Evolutionary conservation across 495 filamentous ascomycete genomes (phyloP), one percentile per base, ranked within the genome.

Genomic region (Neurospora sp.): DNA sequence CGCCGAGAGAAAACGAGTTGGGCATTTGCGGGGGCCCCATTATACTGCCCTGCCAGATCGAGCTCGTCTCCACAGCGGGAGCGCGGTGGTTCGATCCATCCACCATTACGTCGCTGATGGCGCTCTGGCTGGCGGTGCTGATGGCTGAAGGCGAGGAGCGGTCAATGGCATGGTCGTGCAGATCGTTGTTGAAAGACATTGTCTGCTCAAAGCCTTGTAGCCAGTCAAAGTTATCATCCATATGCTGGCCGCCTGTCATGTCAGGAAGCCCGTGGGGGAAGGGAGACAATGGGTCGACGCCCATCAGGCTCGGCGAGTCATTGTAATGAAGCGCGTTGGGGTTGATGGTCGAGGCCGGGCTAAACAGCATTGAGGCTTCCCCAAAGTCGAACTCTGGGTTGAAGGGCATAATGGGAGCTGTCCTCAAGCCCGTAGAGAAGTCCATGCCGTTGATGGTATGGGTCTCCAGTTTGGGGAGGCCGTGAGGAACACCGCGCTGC

Each of bases 141-240:
- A 97, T 94, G 31, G 92, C 95, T 9, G 94, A 98, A 8, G 96
- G 96, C 7, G 96, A 98, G 12, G 96, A 98, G 48, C 92, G 93
- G 75, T 97, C 96, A 69, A 98, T 87, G 9, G 90, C 92, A 72
- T 90, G 91, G 75, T 97, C 94, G 73, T 90, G 89, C 35, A 81
- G 81, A 69, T 79, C 83, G 75, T 87, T 89, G 72, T 88, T 85
- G 80, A 94, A 89, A 31, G 89, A 88, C 86, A 95, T 88, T 37
- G 89, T 86, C 73, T 91, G 87, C 69, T 95, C 94, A 79, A 94
- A 94, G 39, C 90, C 90, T 70, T 89, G 89, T 83, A 96, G 88
- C 96, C 96, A 98, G 74, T 93, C 91, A 75, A 94, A 95, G 71
- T 68, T 38, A 8, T 97, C 94, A 38, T 94, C 93, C 42, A 94